Evolutionary conservation across 108 stramenopile species (phyloP), one percentile per base, ranked within the genome.

Genomic region (Pseudonitzschia multiseries): DNA sequence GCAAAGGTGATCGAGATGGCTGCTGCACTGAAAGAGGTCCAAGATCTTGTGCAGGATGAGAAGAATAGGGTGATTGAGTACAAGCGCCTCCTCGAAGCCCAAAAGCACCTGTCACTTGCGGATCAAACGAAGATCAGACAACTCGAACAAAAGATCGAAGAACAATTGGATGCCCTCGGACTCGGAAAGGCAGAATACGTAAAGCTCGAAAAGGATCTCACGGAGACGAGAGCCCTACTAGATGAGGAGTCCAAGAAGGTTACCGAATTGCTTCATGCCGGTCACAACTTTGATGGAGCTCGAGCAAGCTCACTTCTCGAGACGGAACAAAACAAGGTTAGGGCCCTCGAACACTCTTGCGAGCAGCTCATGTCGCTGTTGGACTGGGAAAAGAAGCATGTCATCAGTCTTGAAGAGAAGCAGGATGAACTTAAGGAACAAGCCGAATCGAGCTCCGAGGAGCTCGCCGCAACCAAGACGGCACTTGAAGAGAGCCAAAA

Each of bases 251-350:
- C 66, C 43, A 32, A 54, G 60, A 72, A 72, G 57, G 71, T 72
- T n/a, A 20, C 57, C n/a, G 77, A 78, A 22, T 44, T 78, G 41
- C 40, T 56, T 10, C 33, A 61, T 29, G 18, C 32, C 32, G 66
- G 44, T 2, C 61, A 68, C 59, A 57, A 42, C 48, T 28, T 54
- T 31, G 71, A 72, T 26, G 40, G 53, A 6, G 20, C 44, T 9
- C 40, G 70, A 3, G 65, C 71, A 21, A 63, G 53, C 40, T 70
- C 51, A 5, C 32, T 72, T 21, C 61, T 67, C n/a, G 77, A 78
- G 50, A 51, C 69, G 4, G 77, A 78, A 52, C 69, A 72, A 61
- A 72, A 67, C 71, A 78, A 78, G 69, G 71, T 78, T n/a, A 68
- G 71, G 71, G 69, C 77, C 32, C 77, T 78, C 4, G 71, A 72